Evolutionary conservation across 2,329 filamentous ascomycete genomes (phyloP).

Genomic region (Colletotrichum paranaense): DNA sequence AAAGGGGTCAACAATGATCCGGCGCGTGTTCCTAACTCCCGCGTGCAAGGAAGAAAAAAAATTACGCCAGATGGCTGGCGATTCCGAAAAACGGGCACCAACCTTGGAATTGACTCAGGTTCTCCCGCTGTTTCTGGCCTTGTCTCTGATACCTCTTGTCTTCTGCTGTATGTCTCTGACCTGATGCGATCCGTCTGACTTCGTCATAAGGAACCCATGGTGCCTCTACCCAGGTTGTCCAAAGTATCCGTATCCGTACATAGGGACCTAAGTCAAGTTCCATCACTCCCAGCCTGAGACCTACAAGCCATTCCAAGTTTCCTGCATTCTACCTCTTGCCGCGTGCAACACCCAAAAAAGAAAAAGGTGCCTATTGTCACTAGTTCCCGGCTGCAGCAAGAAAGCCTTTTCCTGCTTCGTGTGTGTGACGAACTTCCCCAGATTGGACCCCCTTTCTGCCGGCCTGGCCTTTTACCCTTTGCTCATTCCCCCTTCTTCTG

Average conservation of each 20-base stretch:
- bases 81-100: slow-evolving; percentile 33
- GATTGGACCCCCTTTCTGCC: neutral
- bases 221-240: neutral
- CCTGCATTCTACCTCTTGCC: neutral
- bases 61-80: slow-evolving; percentile 19
- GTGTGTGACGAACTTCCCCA: slow-evolving; percentile 27
- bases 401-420: slow-evolving; percentile 20
- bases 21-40: slow-evolving; percentile 20
- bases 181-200: neutral
- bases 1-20: slow-evolving; percentile 19
- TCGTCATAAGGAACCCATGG: neutral
- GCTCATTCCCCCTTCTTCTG: neutral
- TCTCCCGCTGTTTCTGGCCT: slow-evolving; percentile 23
- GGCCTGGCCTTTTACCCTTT: neutral
- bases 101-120: slow-evolving; percentile 30
- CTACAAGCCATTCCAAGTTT: slow-evolving; percentile 7
- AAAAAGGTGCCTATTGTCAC: neutral
- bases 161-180: slow-evolving; percentile 10
- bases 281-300: neutral
- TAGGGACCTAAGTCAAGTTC: neutral
- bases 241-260: neutral
- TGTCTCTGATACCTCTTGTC: neutral
- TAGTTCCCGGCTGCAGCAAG: slow-evolving; percentile 27
- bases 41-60: slow-evolving; percentile 20
- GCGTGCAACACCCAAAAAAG: neutral